Evolutionary conservation across 208 protist species (phyloP).

Genomic region (Trichomonas tenax): DNA sequence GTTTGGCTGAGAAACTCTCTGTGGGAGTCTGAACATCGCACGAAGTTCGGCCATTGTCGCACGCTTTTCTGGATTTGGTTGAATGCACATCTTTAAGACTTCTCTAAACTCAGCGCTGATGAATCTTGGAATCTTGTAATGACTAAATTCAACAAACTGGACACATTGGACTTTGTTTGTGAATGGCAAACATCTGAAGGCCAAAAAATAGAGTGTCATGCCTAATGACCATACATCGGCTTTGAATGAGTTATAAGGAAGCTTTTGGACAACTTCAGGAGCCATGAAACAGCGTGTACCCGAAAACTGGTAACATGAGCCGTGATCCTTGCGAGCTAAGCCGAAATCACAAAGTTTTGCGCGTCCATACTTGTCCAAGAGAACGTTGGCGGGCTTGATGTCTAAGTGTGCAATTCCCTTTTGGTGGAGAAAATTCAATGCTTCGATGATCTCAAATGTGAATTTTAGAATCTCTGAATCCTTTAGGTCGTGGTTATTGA

Average conservation of each 20-base stretch:
- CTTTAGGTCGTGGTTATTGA: no score
- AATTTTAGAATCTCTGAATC: conserved; percentile 38
- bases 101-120: no score
- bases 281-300: neutral
- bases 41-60: no score
- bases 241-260: neutral
- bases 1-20: no score
- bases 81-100: no score
- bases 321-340: conserved; percentile 76
- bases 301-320: neutral
- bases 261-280: neutral
- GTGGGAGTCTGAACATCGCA: no score
- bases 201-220: neutral
- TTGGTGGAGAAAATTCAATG: conserved; percentile 81
- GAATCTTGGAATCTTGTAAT: no score
- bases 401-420: conserved; percentile 66
- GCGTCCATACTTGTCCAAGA: conserved; percentile 51
- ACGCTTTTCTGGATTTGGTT: no score
- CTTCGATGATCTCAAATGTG: conserved; percentile 69
- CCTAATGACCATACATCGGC: neutral
- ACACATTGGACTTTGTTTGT: no score
- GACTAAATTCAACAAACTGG: no score
- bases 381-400: conserved; percentile 60
- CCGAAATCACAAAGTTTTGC: conserved; percentile 98
- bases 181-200: no score